Evolutionary conservation across 208 protist species (phyloP).

Genomic region (Leishmania major): DNA sequence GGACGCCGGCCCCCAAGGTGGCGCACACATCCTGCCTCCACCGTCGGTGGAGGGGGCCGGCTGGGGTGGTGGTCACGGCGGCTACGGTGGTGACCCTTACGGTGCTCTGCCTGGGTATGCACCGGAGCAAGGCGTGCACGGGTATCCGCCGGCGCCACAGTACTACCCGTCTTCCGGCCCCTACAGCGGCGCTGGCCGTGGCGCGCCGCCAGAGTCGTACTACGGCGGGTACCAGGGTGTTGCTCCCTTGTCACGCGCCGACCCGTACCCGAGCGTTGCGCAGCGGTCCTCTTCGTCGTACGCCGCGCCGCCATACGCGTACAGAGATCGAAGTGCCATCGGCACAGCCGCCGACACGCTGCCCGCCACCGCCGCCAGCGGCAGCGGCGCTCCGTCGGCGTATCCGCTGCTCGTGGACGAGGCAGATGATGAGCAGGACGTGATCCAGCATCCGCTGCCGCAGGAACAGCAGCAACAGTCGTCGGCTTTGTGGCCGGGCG

Average conservation of each 20-base stretch:
- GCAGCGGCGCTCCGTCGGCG: neutral
- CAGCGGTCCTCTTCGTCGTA: neutral
- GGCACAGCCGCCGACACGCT: neutral
- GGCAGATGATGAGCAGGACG: slow-evolving; percentile 13
- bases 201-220: neutral
- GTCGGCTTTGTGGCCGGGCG: neutral
- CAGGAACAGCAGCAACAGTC: slow-evolving; percentile 6
- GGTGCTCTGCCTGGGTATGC: neutral
- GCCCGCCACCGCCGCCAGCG: neutral
- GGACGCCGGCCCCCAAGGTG: neutral
- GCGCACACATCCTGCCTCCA: neutral
- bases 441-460: neutral
- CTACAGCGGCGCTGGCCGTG: neutral
- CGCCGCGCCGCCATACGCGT: neutral
- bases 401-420: slow-evolving; percentile 30
- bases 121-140: neutral
- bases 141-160: slow-evolving; percentile 1
- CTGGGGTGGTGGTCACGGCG: neutral
- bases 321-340: neutral
- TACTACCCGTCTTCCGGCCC: slow-evolving; percentile 2
- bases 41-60: neutral
- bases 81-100: neutral
- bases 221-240: neutral
- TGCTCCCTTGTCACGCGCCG: neutral
- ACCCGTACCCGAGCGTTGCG: neutral